Base-by-base conservation (phyloP, 768 basidiomycete genomes). In the Crassisporium funariophilum region DNA sequence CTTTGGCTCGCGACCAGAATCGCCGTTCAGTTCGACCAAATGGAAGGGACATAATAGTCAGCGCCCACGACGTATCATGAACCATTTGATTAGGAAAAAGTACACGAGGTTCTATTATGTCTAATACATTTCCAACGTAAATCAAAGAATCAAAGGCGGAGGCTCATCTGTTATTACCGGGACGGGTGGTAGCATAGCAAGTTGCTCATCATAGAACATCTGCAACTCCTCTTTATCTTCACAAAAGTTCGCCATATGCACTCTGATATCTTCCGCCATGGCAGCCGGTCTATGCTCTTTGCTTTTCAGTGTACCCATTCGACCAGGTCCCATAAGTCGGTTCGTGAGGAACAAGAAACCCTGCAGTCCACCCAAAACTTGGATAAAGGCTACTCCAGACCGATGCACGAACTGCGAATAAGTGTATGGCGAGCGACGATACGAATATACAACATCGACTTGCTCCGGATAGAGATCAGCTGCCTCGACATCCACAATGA, bases 401-500 rank as follows among this genome's bases (percentile, higher is more conserved):
- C 85, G 83, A 60, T 97, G 95, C 22, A 97, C 88, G 63, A 91
- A 98, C 62, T 98, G 95, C 15, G 92, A 89, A 66, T 92, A 81
- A 52, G 78, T 76, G 71, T 83, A 90, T 4, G 84, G 76, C 33
- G 81, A 70, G 29, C 87, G 84, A 11, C 95, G 86, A 62, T 98
- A 98, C 7, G 88, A 89, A 68, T 98, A 98, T 17, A 86, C 73
- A 15, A 92, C 89, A 53, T 93, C 87, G 47, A 97, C 77, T 33
- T 83, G 79, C 36, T 86, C 84, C 10, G 91, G 84, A 60, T 95
- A 95, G 51, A 88, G 70, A 15, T 76, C 73, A 7, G 76, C 77
- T 0, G 89, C 88, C 67, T 95, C 94, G 23, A 93, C 79, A 49
- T 91, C 89, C 44, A 91, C 66, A 44, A 95, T 83, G 65, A 93